These are phyloP conservation scores for Saturnispora serradocipensis DNA, from an alignment of 805 yeast genomes.

Conservation along the genomic window DNA sequence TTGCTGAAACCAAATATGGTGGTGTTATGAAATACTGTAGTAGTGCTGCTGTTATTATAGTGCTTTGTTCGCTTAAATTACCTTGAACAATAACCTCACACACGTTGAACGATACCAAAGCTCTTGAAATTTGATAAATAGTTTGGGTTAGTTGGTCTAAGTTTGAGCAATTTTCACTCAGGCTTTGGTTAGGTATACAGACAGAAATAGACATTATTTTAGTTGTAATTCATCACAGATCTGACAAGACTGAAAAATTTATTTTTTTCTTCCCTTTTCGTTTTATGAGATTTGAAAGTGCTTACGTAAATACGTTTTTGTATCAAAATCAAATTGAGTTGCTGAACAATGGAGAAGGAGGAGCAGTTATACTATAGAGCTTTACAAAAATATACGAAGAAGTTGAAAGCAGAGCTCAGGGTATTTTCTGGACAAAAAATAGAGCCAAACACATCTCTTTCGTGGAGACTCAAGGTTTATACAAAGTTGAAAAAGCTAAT, in stretches of 20 bases:
- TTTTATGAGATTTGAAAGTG: background rate
- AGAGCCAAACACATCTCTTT: conserved; percentile 2
- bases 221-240: background rate
- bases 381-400: background rate
- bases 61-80: conserved; percentile 12
- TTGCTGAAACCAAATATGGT: conserved; percentile 18
- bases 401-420: conserved; percentile 6
- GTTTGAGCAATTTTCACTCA: conserved; percentile 23
- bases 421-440: conserved; percentile 8
- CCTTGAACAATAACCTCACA: conserved; percentile 63
- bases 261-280: background rate
- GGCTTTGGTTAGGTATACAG: background rate
- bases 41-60: conserved; percentile 6
- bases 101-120: conserved; percentile 59
- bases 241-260: background rate
- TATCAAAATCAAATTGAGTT: background rate
- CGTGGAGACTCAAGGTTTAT: conserved; percentile 6
- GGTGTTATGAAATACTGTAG: conserved; percentile 13
- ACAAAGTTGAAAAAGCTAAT: conserved; percentile 7
- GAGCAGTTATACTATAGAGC: background rate
- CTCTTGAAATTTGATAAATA: conserved; percentile 72
- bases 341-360: background rate
- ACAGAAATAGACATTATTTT: conserved; percentile 2
- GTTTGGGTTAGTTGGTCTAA: conserved; percentile 65
- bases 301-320: background rate